A percentile compares a stretch with the other conserved stretches of the same genome.
phyloP scores from a whole-genome alignment of 1,284 basidiomycete genomes.

The Puccinia horiana region DNA sequence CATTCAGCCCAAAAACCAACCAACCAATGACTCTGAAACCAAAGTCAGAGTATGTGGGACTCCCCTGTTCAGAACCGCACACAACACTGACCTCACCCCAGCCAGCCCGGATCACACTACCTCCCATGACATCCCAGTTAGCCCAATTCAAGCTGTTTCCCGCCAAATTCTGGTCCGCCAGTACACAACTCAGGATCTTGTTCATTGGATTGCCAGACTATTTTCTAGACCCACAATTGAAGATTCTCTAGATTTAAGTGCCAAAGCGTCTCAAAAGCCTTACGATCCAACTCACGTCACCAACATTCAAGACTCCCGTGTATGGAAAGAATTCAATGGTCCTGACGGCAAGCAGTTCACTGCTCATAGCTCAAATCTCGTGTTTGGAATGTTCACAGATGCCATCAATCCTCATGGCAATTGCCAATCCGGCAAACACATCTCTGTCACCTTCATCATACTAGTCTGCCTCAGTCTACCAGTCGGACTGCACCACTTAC shows the following conservation, averaged over 20 bases:
- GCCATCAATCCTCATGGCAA: conserved; percentile 26
- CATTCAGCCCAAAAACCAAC: not conserved
- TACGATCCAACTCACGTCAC: conserved; percentile 8
- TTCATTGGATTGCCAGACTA: conserved; percentile 22
- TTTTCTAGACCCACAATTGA: conserved; percentile 24
- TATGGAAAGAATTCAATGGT: conserved; percentile 31
- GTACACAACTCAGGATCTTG: conserved; percentile 31
- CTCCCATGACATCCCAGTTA: too few species aligned
- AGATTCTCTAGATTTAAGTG: not conserved
- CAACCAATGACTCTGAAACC: not conserved
- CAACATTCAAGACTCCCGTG: conserved; percentile 31
- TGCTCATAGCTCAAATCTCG: not conserved
- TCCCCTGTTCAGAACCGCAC: not conserved
- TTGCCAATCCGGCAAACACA: too few species aligned
- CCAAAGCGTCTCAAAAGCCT: not conserved
- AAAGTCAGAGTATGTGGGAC: conserved; percentile 1
- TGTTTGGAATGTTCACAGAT: not conserved
- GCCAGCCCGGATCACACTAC: too few species aligned
- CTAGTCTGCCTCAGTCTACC: too few species aligned
- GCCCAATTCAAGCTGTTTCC: too few species aligned
- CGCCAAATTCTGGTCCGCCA: not conserved
- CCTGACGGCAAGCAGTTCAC: conserved; percentile 24
- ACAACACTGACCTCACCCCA: too few species aligned
- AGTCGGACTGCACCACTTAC: too few species aligned
- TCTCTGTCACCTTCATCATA: too few species aligned